Conservation (phyloP, 768 basidiomycete species). For the Termitomyces eurrhizus region DNA sequence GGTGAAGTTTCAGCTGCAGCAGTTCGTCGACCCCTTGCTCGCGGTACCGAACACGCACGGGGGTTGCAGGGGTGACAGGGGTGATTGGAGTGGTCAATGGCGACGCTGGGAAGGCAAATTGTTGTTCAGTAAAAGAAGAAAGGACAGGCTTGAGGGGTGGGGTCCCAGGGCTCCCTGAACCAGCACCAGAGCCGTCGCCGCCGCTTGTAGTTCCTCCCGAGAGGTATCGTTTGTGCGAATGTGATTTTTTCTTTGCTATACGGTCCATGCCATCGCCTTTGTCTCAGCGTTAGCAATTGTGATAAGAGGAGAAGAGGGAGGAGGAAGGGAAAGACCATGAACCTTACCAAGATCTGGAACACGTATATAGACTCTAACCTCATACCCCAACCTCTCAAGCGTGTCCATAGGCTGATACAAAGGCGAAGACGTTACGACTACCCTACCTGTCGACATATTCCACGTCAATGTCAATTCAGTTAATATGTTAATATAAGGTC, state of each 20-base stretch:
- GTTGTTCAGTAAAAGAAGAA: background rate
- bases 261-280: constrained; percentile 57
- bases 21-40: constrained; percentile 97
- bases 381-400: constrained; percentile 71
- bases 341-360: constrained; percentile 58
- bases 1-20: constrained; percentile 88
- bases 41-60: constrained; percentile 57
- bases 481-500: background rate
- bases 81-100: background rate
- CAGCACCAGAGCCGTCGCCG: background rate
- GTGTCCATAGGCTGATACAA: constrained; percentile 78
- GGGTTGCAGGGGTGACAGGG: background rate
- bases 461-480: background rate
- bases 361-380: constrained; percentile 63
- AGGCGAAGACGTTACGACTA: constrained; percentile 78
- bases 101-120: background rate
- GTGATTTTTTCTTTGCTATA: constrained; percentile 18
- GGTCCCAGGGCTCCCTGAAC: background rate
- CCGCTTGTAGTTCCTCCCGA: constrained; percentile 13
- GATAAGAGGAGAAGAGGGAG: too few relatives aligned
- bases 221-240: constrained; percentile 13
- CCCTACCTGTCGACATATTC: constrained; percentile 37
- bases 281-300: background rate
- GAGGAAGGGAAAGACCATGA: background rate
- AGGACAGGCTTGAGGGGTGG: background rate